These are phyloP conservation scores for Diaporthe destruens DNA, from an alignment of 2,329 filamentous ascomycete genomes.

Conservation along the genomic window DNA sequence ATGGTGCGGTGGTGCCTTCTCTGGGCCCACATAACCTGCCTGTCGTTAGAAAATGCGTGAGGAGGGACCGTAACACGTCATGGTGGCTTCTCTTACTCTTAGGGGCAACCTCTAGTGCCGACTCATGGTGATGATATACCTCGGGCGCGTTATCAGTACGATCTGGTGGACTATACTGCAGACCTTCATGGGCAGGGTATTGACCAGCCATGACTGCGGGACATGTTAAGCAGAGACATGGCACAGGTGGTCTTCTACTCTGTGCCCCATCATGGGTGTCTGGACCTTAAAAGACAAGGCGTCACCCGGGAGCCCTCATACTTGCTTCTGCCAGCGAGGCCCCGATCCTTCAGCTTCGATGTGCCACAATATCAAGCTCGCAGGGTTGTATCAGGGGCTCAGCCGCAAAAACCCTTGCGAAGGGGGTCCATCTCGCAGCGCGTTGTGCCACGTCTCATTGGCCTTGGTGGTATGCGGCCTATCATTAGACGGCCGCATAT, in stretches of 20 bases:
- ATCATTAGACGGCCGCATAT: constrained; percentile 1
- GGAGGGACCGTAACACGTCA: no score
- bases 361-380: neutral
- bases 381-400: constrained; percentile 20
- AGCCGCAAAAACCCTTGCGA: constrained; percentile 3
- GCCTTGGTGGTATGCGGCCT: constrained; percentile 1
- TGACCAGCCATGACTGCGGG: constrained; percentile 16
- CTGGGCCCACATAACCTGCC: neutral
- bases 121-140: constrained; percentile 1
- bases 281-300: neutral
- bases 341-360: constrained; percentile 23
- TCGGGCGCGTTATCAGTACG: neutral
- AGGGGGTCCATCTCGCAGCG: neutral
- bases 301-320: neutral
- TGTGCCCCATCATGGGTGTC: neutral
- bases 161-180: neutral
- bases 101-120: constrained; percentile 10
- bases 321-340: neutral
- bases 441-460: neutral
- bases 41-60: neutral
- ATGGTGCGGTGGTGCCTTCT: neutral
- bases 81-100: neutral
- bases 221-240: neutral
- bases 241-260: neutral
- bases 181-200: constrained; percentile 27